Evolutionary conservation across 2,329 filamentous ascomycete genomes (phyloP), one percentile per base, ranked within the genome.

Genomic region (Claviceps cyperi): DNA sequence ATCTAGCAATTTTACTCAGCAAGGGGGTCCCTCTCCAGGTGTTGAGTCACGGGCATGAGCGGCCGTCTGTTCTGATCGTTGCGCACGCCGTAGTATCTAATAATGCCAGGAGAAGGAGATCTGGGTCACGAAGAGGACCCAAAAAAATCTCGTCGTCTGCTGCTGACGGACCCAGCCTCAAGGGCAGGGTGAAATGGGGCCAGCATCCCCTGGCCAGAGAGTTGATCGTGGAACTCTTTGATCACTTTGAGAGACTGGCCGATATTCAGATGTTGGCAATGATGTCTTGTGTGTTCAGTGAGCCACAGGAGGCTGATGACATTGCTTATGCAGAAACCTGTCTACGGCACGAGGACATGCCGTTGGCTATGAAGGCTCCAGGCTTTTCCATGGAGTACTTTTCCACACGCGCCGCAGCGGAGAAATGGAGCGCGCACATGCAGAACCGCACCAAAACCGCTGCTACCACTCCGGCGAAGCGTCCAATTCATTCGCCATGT

Each of bases 1-100:
- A 96, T 55, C 73, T 88, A 50, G 83, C 80, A 17, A 71, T 96
- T 51, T 72, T 97, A 5, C 69, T 97, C 44, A 80, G 81, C 55
- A 84, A 86, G 56, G 80, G 87, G 43, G 81, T 90, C 28, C 85
- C 84, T 1, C 69, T 91, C 3, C 76, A 84, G 57, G 68, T 86
- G 24, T 66, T 84, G 43, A 70, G 73, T 3, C 72, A 76, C 50
- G 67, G 72, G 32, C 69, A 74, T 53, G 69, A 72, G 40, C 70
- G 73, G 8, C 73, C 83, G 52, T 81, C 79, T 3, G 75, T 85
- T 46, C 66, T 88, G 28, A 76, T 89, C 6, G 78, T 90, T 54
- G 85, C 85, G 15, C 78, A 75, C 54, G 74, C 83, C 53, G 74
- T 76, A 28, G 68, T 80, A 7, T 67, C 76, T 9, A 63, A 55